phyloP scores from a whole-genome alignment of 2,329 filamentous ascomycete genomes.

The Stromatinia cepivora region DNA sequence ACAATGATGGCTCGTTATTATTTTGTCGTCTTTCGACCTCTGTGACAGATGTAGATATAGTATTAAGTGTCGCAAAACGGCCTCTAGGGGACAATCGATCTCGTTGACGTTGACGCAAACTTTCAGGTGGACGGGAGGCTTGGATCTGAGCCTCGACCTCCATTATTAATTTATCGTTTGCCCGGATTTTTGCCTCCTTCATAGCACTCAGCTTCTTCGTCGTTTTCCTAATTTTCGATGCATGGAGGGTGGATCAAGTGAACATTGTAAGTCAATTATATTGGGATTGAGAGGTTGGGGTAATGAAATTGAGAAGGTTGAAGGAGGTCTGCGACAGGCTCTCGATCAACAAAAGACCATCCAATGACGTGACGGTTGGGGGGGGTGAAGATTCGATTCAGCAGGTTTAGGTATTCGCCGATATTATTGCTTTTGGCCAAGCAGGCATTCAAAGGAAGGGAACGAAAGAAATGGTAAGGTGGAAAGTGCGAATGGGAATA shows the following conservation, averaged over 20 bases:
- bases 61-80: constrained; percentile 32
- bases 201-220: constrained; percentile 26
- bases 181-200: constrained; percentile 23
- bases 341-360: constrained; percentile 13
- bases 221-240: constrained; percentile 31
- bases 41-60: constrained; percentile 31
- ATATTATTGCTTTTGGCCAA: constrained; percentile 5
- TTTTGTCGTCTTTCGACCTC: constrained; percentile 30
- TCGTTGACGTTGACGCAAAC: constrained; percentile 42
- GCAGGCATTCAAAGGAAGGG: not conserved
- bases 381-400: not conserved
- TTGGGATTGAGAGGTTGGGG: constrained; percentile 6
- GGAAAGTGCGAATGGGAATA: not conserved
- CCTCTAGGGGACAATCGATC: constrained; percentile 40
- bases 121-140: constrained; percentile 28
- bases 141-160: constrained; percentile 23
- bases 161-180: constrained; percentile 19
- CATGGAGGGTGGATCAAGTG: constrained; percentile 30
- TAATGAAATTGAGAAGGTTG: constrained; percentile 6
- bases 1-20: constrained; percentile 33
- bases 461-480: not conserved
- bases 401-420: not conserved
- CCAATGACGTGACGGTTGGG: constrained; percentile 11
- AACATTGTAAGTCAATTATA: constrained; percentile 2
- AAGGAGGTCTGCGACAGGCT: constrained; percentile 19